Evolutionary conservation across 805 yeast genomes (phyloP), one percentile per base, ranked within the genome.

Genomic region (Kodamaea nitidulidarum): DNA sequence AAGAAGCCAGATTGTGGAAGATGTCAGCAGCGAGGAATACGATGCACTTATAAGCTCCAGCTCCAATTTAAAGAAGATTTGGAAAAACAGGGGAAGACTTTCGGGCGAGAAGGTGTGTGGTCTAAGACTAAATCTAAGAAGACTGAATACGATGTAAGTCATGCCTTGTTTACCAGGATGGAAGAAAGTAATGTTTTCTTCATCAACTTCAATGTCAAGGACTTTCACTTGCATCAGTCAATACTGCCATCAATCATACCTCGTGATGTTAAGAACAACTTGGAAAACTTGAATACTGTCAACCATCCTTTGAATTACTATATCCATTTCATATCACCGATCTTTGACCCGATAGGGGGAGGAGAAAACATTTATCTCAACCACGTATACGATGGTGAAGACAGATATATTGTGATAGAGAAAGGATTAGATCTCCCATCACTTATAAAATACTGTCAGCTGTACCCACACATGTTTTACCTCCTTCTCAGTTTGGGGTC

Each of bases 71-170:
- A 54, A 21, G 61, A 58, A 32, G 63, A 58, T 39, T 46, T 52
- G 31, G 59, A 54, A 27, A 38, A 39, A 3, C 45, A 42, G 35
- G 63, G 63, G 11, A 50, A 51, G 15, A 36, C 42, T 12, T 58
- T 58, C 37, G 63, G 63, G 2, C 38, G 63, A 17, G 61, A 58
- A 41, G 61, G 63, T 4, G 55, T 55, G 1, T 52, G 59, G 59
- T 42, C 45, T 6, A 56, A 54, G 38, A 21, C 34, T 7, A 40
- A 32, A 14, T 32, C 43, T 7, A 40, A 38, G 14, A 27, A 29
- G 26, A 9, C 42, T 51, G 31, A 43, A 45, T 10, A 12, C 26
- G 22, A 46, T 43, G 35, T 43, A 49, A 25, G 40, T 40, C 26
- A 25, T 27, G 9, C 40, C 54, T 3, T 45, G 32, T 60, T 50